A percentile compares a stretch with the other conserved stretches of the same genome.
Evolutionary conservation across 1,284 basidiomycete genomes (phyloP).

Genomic region (Spongispora temasekensis): DNA sequence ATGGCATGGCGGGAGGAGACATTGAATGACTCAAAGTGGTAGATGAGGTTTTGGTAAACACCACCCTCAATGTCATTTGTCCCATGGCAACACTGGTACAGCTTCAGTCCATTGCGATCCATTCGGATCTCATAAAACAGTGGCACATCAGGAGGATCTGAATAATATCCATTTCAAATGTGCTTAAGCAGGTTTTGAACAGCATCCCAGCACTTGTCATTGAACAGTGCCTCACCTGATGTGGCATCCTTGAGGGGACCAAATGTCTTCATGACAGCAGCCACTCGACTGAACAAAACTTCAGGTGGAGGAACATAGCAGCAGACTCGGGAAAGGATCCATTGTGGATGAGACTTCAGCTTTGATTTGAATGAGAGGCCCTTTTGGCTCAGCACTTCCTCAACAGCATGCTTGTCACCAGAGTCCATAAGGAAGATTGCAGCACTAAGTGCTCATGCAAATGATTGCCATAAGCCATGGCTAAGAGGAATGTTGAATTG

Average conservation of each 20-base stretch:
- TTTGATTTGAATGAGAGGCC: neutral
- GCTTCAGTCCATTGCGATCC: neutral
- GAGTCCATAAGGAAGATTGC: neutral
- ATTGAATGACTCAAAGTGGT: neutral
- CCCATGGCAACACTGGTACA: neutral
- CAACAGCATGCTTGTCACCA: neutral
- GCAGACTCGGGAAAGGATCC: neutral
- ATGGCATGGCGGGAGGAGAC: neutral
- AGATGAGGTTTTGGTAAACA: neutral
- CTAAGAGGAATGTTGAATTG: neutral
- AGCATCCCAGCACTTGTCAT: neutral
- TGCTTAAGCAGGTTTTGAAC: neutral
- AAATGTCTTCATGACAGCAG: neutral
- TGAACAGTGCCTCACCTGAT: neutral
- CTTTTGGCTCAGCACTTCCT: neutral
- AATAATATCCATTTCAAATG: neutral
- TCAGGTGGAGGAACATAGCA: neutral
- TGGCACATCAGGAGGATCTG: neutral
- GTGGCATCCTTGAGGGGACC: neutral
- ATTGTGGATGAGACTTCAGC: neutral
- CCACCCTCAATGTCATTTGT: neutral
- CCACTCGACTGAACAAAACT: neutral
- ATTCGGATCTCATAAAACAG: neutral
- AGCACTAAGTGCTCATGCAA: neutral
- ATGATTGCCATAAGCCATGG: neutral